Conservation (phyloP, 345 rosid species). For the Aethionema arabicum region DNA sequence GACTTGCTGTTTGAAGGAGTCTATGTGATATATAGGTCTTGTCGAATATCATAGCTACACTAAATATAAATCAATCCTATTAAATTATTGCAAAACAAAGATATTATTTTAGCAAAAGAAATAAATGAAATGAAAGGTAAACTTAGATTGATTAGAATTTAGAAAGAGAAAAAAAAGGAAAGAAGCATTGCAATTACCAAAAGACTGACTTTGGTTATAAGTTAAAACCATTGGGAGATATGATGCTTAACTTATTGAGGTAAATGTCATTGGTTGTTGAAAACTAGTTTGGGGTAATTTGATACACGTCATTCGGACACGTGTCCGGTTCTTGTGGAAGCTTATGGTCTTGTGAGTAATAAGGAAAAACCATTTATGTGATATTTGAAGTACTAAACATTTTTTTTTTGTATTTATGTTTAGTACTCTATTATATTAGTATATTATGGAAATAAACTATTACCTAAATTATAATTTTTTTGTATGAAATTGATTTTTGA, state of each 20-base stretch:
- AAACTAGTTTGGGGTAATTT: constrained; percentile 14
- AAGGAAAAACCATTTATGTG: constrained; percentile 8
- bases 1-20: constrained; percentile 38
- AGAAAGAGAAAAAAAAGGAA: constrained; percentile 12
- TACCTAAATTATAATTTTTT: no score
- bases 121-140: constrained; percentile 16
- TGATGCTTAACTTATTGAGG: constrained; percentile 15
- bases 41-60: constrained; percentile 39
- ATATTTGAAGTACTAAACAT: neutral
- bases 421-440: no score
- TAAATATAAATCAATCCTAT: constrained; percentile 21
- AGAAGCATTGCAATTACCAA: constrained; percentile 29
- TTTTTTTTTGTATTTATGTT: no score
- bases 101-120: neutral
- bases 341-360: constrained; percentile 9
- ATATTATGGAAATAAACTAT: no score
- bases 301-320: constrained; percentile 23
- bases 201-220: constrained; percentile 20
- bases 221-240: constrained; percentile 29
- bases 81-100: constrained; percentile 1
- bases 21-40: constrained; percentile 38
- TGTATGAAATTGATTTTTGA: no score
- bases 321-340: constrained; percentile 31
- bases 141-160: constrained; percentile 1
- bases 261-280: constrained; percentile 19